Base-by-base conservation (phyloP, 2,329 filamentous ascomycete genomes). In the Cytospora piceicola region DNA sequence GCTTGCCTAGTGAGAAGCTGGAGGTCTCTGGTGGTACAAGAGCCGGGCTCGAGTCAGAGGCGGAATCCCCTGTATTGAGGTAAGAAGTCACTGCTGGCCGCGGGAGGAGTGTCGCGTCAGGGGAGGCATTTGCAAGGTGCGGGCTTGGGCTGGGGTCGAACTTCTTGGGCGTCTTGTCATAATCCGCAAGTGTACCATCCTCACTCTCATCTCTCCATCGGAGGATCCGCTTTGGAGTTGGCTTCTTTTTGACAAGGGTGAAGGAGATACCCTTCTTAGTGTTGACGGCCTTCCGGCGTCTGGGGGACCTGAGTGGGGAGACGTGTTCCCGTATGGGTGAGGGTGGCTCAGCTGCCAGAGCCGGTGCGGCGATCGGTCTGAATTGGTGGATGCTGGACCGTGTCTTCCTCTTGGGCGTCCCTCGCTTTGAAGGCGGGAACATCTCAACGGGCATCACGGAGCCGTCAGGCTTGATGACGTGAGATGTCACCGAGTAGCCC, bases 171-270 rank as follows among this genome's bases (percentile, higher is more conserved):
- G 94, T 97, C 78, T 93, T 92, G 73, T 94, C 92, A 74, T 94
- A 97, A 75, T 98, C 95, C 14, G 91, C 93, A 64, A 98, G 80
- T 0, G 90, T 89, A 29, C 93, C 94, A 60, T 94, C 88, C 73
- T 96, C 90, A 2, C 90, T 80, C 72, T 98, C 95, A 72, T 96
- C 93, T 66, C 92, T 89, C 95, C 95, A 99, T 69, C 94, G 87
- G 7, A 99, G 94, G 55, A 85, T 89, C 67, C 94, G 87, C 77
- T 93, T 93, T 63, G 80, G 75, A 0, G 88, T 86, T 12, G 86
- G 83, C 76, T 89, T 90, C 78, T 91, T 88, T 78, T 92, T 96
- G 68, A 89, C 89, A 0, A 93, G 93, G 1, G 93, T 93, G 73
- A 96, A 96, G 34, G 87, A 86, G 58, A 97, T 83, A 15, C 88